Evolutionary conservation across 208 protist species (phyloP), one percentile per base, ranked within the genome.

Genomic region (Novymonas esmeraldas): DNA sequence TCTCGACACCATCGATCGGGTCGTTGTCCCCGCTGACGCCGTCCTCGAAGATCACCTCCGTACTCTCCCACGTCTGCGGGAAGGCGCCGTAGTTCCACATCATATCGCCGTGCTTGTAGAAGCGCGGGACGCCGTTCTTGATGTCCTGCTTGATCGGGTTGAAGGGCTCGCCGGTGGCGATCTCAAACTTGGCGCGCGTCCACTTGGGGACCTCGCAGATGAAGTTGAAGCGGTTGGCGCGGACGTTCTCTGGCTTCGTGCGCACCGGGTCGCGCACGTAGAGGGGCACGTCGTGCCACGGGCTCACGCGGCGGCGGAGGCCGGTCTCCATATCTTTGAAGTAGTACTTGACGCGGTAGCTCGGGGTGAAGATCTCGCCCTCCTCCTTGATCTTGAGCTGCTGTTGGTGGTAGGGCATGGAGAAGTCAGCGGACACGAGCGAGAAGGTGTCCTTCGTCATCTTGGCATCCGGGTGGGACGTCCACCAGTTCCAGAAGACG

Each of bases 71-170:
- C 59, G 96, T 98, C 79, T 99, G 97, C 46, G 97, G 97, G 57
- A 99, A 87, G 33, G 93, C 92, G 26, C 97, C 97, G 70, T 99
- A 99, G 83, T 99, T 99, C 82, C 90, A 98, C 87, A 98, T 89
- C 89, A 98, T 98, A 70, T 97, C 90, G 20, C 97, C 97, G 73
- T 98, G 86, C 69, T 98, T 97, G 92, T 98, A 98, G 70, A 98
- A 97, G 38, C 97, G 93, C n/a, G 97, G 89, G 14, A 97, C 70
- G 26, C 97, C 97, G 68, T 98, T 97, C 77, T 98, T 98, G 55
- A 96, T 93, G 80, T 98, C 97, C 73, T 98, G 95, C 84, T 97
- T 98, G 75, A 98, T 98, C 24, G 97, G 97, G 73, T 98, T 98
- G 73, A 92, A 98, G 14, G 85, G 64, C 80, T 98, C 94, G 20